phyloP scores from a whole-genome alignment of 371 early-diverging fungal genomes.

The Mucor plumbeus region DNA sequence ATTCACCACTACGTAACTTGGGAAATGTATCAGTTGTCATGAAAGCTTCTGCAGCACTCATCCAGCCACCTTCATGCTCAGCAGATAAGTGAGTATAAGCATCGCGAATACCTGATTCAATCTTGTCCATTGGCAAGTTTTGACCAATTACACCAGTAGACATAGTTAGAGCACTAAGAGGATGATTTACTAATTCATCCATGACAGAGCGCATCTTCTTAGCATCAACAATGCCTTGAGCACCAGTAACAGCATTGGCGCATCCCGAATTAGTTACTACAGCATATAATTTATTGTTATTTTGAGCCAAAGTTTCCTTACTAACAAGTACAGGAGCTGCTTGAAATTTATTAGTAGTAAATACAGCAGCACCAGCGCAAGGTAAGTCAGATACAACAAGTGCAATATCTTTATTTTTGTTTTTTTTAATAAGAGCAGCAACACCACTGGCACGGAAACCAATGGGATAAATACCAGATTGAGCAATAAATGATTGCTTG shows the following conservation, averaged over 20 bases:
- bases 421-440: conserved; percentile 84
- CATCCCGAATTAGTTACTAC: conserved; percentile 92
- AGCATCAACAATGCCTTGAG: conserved; percentile 82
- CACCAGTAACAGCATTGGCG: conserved; percentile 96
- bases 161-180: conserved; percentile 77
- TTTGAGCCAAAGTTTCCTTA: conserved; percentile 61
- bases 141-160: conserved; percentile 98
- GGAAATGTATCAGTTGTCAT: conserved; percentile 99
- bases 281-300: conserved; percentile 58
- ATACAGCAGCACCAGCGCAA: conserved; percentile 87
- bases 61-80: conserved; percentile 72
- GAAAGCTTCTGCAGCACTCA: conserved; percentile 82
- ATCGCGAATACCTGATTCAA: conserved; percentile 71
- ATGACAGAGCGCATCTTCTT: conserved; percentile 68
- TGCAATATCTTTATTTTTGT: conserved; percentile 78
- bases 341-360: conserved; percentile 90
- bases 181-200: conserved; percentile 51
- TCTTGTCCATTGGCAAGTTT: conserved; percentile 84
- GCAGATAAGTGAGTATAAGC: conserved; percentile 54
- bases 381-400: conserved; percentile 77
- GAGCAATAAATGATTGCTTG: conserved; percentile 56
- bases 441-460: conserved; percentile 87
- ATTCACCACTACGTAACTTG: conserved; percentile 77
- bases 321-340: conserved; percentile 92
- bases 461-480: conserved; percentile 68